phyloP scores from a whole-genome alignment of 306 rosid species.

The Prunus padus region DNA sequence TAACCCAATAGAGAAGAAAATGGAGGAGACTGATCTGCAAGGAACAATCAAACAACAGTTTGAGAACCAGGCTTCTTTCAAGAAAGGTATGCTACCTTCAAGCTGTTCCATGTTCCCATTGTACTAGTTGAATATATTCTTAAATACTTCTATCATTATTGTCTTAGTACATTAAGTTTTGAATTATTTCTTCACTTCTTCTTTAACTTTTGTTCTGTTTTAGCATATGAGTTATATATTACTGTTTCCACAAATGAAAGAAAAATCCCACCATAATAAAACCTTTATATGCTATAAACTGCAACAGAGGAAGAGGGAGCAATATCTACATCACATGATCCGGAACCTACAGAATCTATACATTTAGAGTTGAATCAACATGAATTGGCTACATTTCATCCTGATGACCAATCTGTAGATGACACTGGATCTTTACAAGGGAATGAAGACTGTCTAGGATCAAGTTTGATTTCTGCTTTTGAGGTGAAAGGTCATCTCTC shows the following conservation, averaged over 20 bases:
- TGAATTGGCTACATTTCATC: conserved; percentile 23
- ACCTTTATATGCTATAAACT: not conserved
- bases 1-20: conserved; percentile 24
- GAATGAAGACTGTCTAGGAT: conserved; percentile 17
- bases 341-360: conserved; percentile 34
- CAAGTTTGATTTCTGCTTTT: conserved; percentile 1
- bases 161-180: not conserved
- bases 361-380: conserved; percentile 22
- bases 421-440: conserved; percentile 21
- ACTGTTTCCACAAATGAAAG: not conserved
- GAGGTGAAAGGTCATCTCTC: conserved; percentile 6
- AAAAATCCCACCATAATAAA: not conserved
- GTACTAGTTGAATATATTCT: not conserved
- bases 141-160: not conserved
- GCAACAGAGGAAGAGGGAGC: conserved; percentile 46
- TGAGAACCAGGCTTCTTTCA: conserved; percentile 36
- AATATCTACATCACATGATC: conserved; percentile 23
- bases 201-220: not conserved
- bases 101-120: not conserved
- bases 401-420: conserved; percentile 31
- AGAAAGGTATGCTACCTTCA: conserved; percentile 39
- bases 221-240: not conserved
- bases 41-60: conserved; percentile 30
- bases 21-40: conserved; percentile 23
- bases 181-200: not conserved